phyloP scores from a whole-genome alignment of 1,284 basidiomycete genomes.

The Apiotrichum porosum region DNA sequence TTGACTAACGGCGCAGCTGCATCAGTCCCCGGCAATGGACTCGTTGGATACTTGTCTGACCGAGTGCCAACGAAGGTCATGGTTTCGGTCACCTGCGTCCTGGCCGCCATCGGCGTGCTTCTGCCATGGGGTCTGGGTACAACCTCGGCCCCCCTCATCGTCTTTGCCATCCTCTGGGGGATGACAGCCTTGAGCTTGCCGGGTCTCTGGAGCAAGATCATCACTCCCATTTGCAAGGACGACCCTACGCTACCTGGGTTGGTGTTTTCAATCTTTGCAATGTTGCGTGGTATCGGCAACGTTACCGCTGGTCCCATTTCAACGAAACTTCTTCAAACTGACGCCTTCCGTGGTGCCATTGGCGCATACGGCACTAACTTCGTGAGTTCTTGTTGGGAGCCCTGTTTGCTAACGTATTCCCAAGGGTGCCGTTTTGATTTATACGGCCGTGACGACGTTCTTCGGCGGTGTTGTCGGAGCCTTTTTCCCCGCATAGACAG shows the following conservation, averaged over 20 bases:
- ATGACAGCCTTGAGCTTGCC: constrained; percentile 28
- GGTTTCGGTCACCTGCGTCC: constrained; percentile 32
- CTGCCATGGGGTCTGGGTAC: constrained; percentile 47
- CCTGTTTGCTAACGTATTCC: neutral
- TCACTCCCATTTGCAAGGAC: constrained; percentile 19
- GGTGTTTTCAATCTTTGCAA: constrained; percentile 39
- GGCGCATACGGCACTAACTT: constrained; percentile 43
- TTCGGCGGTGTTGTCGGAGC: constrained; percentile 11
- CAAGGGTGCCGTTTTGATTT: neutral
- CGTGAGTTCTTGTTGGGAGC: neutral
- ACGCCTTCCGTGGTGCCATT: constrained; percentile 21
- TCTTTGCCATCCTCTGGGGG: constrained; percentile 33
- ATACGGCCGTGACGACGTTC: constrained; percentile 15
- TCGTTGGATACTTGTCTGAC: constrained; percentile 42
- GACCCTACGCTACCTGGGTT: constrained; percentile 35
- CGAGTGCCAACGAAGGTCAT: constrained; percentile 28
- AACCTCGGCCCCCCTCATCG: constrained; percentile 22
- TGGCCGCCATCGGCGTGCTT: constrained; percentile 33
- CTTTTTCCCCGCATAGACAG: constrained; percentile 2
- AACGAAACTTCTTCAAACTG: constrained; percentile 27
- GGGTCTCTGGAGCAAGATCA: constrained; percentile 4
- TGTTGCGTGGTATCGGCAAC: constrained; percentile 42
- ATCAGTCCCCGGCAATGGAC: constrained; percentile 36
- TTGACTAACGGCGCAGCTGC: constrained; percentile 32
- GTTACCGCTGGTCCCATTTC: constrained; percentile 41